Conservation (phyloP, 2,329 filamentous ascomycete genomes). For the Ophiosphaerella korrae region DNA sequence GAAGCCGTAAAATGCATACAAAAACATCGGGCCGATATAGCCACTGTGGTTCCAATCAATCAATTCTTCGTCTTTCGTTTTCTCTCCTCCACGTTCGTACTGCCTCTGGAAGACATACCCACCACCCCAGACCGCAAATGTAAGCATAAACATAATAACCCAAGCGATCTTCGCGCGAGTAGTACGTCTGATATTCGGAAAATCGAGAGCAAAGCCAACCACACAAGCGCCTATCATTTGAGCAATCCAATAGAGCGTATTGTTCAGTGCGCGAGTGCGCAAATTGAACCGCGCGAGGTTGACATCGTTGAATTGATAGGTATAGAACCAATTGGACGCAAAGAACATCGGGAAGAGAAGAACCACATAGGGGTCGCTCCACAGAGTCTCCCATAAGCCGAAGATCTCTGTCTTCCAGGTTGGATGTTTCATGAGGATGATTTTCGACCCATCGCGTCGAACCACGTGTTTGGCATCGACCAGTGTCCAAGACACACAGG, state of each 20-base stretch:
- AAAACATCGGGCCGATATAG: conserved; percentile 78
- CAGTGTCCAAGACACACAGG: conserved; percentile 69
- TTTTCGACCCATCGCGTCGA: conserved; percentile 72
- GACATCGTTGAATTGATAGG: conserved; percentile 75
- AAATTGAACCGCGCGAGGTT: conserved; percentile 72
- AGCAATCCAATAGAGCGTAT: conserved; percentile 72
- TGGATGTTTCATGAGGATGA: conserved; percentile 86
- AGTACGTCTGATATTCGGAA: conserved; percentile 59
- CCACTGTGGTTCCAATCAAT: conserved; percentile 68
- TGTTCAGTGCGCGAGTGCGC: conserved; percentile 74
- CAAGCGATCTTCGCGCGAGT: conserved; percentile 68
- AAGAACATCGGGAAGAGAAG: conserved; percentile 80
- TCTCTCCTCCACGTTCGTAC: conserved; percentile 51
- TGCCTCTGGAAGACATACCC: conserved; percentile 74
- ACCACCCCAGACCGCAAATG: conserved; percentile 78
- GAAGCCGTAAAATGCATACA: conserved; percentile 86
- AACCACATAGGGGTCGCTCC: conserved; percentile 70
- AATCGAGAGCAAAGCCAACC: conserved; percentile 72
- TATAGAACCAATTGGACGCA: conserved; percentile 77
- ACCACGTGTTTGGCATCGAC: conserved; percentile 72
- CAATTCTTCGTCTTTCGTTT: conserved; percentile 21
- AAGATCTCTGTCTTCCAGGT: conserved; percentile 77
- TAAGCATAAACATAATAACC: conserved; percentile 66
- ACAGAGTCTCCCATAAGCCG: conserved; percentile 74
- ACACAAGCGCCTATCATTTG: conserved; percentile 75